Conservation (phyloP, 441 rosid species). For the Jatropha podagrica region DNA sequence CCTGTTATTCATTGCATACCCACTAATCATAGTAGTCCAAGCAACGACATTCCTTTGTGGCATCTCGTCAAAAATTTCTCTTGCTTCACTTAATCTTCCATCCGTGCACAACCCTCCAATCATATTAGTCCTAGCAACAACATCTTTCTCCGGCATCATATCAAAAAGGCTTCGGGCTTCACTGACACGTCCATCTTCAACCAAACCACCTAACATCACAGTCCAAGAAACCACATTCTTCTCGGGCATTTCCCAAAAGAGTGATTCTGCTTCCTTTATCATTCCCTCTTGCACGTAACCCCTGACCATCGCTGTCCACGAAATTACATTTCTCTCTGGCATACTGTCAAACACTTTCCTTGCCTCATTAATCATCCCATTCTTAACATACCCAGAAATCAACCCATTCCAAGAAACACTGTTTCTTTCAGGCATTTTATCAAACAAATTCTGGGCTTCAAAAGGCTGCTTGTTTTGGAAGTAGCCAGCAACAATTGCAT, state of each 20-base stretch:
- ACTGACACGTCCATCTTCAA: slow-evolving; percentile 46
- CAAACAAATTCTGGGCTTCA: slow-evolving; percentile 54
- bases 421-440: slow-evolving; percentile 65
- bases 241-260: slow-evolving; percentile 74
- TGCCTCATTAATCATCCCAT: slow-evolving; percentile 55
- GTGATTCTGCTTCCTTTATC: slow-evolving; percentile 46
- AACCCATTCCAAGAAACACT: slow-evolving; percentile 70
- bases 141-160: slow-evolving; percentile 66
- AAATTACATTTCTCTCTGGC: slow-evolving; percentile 61
- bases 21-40: slow-evolving; percentile 65
- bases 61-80: slow-evolving; percentile 69
- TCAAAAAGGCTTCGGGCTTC: slow-evolving; percentile 59
- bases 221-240: slow-evolving; percentile 78
- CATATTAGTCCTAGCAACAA: slow-evolving; percentile 68
- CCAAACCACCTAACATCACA: slow-evolving; percentile 73
- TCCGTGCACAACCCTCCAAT: slow-evolving; percentile 60
- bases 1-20: slow-evolving; percentile 47
- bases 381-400: slow-evolving; percentile 64
- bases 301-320: slow-evolving; percentile 67
- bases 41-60: slow-evolving; percentile 50
- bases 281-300: slow-evolving; percentile 60
- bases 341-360: slow-evolving; percentile 50
- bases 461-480: slow-evolving; percentile 50
- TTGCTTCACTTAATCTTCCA: slow-evolving; percentile 52
- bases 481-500: slow-evolving; percentile 50